Percentiles rank a stretch among this genome's conserved stretches.
phyloP scores from a whole-genome alignment of 2,329 filamentous ascomycete species.

The Microdochium bolleyi region DNA sequence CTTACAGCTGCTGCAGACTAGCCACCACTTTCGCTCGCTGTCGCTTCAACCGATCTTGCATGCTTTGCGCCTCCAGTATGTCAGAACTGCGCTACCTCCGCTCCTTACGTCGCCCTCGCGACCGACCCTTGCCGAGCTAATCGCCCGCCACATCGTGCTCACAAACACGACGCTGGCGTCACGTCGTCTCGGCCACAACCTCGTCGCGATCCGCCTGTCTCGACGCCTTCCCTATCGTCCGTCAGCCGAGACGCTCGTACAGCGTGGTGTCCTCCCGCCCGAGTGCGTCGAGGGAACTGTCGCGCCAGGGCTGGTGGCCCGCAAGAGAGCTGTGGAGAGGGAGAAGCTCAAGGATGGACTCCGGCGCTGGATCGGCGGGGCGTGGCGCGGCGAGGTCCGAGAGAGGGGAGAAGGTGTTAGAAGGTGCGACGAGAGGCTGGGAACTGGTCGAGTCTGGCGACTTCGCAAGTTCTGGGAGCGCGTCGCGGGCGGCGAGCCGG shows the following conservation, averaged over 20 bases:
- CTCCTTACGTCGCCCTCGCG: conserved; percentile 48
- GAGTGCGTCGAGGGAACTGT: conserved; percentile 48
- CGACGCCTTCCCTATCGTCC: conserved; percentile 53
- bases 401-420: conserved; percentile 38
- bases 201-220: conserved; percentile 58
- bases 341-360: conserved; percentile 61
- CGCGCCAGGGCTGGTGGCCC: conserved; percentile 54
- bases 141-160: conserved; percentile 57
- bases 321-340: conserved; percentile 54
- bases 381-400: conserved; percentile 44
- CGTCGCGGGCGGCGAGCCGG: conserved; percentile 18
- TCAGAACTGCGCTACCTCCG: conserved; percentile 43
- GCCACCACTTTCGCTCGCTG: conserved; percentile 52
- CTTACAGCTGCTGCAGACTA: conserved; percentile 34
- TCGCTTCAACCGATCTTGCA: conserved; percentile 60
- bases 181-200: conserved; percentile 51
- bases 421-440: conserved; percentile 39
- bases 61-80: conserved; percentile 49
- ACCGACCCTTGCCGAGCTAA: conserved; percentile 54
- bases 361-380: conserved; percentile 54
- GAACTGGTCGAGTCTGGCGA: conserved; percentile 51
- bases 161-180: conserved; percentile 59
- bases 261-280: conserved; percentile 54
- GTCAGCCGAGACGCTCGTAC: conserved; percentile 50
- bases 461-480: conserved; percentile 61